Base-by-base conservation (phyloP, 257 asterid genomes). In the Fraxinus quadrangulata region DNA sequence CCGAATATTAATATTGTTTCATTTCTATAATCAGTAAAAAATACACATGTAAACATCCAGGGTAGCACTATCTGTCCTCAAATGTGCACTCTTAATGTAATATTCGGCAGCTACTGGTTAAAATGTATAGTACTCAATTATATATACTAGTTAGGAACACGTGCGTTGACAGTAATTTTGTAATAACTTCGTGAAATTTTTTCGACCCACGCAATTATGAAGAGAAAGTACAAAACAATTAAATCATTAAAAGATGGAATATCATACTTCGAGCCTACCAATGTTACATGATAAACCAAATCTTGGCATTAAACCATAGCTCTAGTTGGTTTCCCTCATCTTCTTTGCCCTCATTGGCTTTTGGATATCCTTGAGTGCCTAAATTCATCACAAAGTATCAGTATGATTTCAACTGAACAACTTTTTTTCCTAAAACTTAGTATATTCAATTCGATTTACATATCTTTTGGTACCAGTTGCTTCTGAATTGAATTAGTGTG, bases 401-500 rank as follows among this genome's bases (percentile, higher is more conserved):
- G 51, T 42, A 42, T 42, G 51, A 11, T 42, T 11, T 42, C 51
- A 12, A 42, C 17, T 42, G 47, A 9, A 3, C 51, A 42, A 42
- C 14, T 3, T 42, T 10, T 42, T 42, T 42, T 2, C 2, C 51
- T 42, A 11, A 12, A 42, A 42, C 51, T 42, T 42, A 2, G 45
- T 39, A 11, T 8, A 8, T 39, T 39, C 45, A 39, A 39, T 39
- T 39, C 13, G 11, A 39, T 39, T 39, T 39, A 39, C 51, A 12
- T 42, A 42, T 42, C 51, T 42, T 42, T 42, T 0, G 0, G 16
- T 51, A 56, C 66, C 66, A 8, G 68, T 24, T 61, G 68, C 33
- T 61, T 61, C 68, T 47, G 26, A 47, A 82, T 74, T 80, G 40
- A 40, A 33, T 2, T 59, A 14, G 31, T 49, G 23, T 19, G n/a